phyloP scores from a whole-genome alignment of 192 early-diverging fungal genomes.

The Oehlia diaphana region DNA sequence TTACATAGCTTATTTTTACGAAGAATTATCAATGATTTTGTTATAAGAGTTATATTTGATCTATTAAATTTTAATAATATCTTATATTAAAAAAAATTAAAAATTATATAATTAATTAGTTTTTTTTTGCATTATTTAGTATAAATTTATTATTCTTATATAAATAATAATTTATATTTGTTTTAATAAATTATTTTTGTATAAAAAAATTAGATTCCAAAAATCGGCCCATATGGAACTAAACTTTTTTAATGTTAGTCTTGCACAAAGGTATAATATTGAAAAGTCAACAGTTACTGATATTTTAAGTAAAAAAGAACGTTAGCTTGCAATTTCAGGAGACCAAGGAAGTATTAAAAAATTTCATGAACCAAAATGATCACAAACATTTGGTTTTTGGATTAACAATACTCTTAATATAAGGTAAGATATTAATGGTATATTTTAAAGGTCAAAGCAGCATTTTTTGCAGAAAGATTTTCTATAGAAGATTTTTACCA shows the following conservation, averaged over 20 bases:
- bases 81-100: too few relatives aligned
- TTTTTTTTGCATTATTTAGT: too few relatives aligned
- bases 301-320: constrained; percentile 1
- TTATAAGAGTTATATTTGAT: too few relatives aligned
- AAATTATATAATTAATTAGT: too few relatives aligned
- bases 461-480: constrained; percentile 3
- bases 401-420: constrained; percentile 6
- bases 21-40: too few relatives aligned
- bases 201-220: too few relatives aligned
- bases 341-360: background rate
- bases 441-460: constrained; percentile 1
- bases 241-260: background rate
- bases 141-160: too few relatives aligned
- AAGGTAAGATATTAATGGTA: background rate
- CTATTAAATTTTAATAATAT: too few relatives aligned
- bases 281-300: background rate
- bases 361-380: background rate
- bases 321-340: background rate
- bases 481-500: constrained; percentile 2
- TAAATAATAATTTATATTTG: too few relatives aligned
- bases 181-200: too few relatives aligned
- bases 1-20: too few relatives aligned
- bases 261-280: background rate
- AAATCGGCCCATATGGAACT: too few relatives aligned
- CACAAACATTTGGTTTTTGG: background rate